Conservation (phyloP, 352 stramenopile species). For the Phytophthora sp. region DNA sequence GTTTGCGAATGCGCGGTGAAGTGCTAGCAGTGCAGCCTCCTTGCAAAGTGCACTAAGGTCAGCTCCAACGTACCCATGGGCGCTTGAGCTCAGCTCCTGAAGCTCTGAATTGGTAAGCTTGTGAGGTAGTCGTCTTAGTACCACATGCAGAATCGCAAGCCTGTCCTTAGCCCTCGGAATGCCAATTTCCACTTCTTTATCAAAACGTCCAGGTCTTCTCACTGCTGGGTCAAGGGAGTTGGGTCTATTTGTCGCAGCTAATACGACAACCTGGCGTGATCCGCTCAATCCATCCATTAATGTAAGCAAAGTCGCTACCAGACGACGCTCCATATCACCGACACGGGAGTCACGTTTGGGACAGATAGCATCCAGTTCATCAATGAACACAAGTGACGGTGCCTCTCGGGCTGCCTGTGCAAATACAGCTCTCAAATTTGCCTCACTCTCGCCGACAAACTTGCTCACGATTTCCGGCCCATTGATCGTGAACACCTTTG, state of each 20-base stretch:
- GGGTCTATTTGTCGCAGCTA: constrained; percentile 87
- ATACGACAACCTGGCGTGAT: constrained; percentile 69
- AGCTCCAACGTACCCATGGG: constrained; percentile 95
- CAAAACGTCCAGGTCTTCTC: constrained; percentile 95
- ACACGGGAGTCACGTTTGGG: constrained; percentile 82
- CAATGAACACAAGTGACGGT: constrained; percentile 82
- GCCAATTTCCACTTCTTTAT: constrained; percentile 96
- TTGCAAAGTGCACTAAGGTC: constrained; percentile 82
- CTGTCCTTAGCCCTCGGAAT: constrained; percentile 94
- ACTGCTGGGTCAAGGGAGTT: constrained; percentile 93
- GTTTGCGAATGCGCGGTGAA: constrained; percentile 54
- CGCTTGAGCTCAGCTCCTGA: constrained; percentile 91
- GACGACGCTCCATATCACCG: constrained; percentile 82
- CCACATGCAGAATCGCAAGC: constrained; percentile 94
- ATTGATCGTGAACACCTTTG: constrained; percentile 96
- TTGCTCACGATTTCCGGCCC: constrained; percentile 96
- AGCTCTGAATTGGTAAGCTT: constrained; percentile 83
- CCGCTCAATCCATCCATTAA: constrained; percentile 88
- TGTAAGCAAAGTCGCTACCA: constrained; percentile 90
- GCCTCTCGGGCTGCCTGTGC: constrained; percentile 47
- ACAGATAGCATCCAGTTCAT: constrained; percentile 93
- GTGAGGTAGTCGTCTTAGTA: constrained; percentile 89
- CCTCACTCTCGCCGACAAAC: constrained; percentile 93
- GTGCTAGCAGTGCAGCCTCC: constrained; percentile 71
- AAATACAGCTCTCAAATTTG: constrained; percentile 81